Conservation (phyloP, 495 filamentous ascomycete genomes). For the Beverwykella pulmonaria region DNA sequence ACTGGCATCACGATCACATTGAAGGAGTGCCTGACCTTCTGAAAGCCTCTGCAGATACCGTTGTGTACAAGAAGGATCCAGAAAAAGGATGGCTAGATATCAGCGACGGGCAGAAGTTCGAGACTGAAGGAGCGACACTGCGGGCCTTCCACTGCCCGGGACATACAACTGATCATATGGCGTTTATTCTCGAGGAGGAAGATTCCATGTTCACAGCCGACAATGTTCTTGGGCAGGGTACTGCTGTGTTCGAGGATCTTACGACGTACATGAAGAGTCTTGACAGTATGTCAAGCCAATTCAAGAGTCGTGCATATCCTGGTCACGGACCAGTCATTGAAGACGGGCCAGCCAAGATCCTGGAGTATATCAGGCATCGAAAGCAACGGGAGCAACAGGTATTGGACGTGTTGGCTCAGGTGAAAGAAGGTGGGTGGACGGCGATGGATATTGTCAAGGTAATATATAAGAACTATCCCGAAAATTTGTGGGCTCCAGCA, state of each 20-base stretch:
- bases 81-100: conserved; percentile 46
- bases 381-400: conserved; percentile 80
- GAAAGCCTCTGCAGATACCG: conserved; percentile 59
- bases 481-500: conserved; percentile 68
- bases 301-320: conserved; percentile 76
- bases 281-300: conserved; percentile 66
- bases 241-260: conserved; percentile 87
- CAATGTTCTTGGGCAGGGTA: conserved; percentile 92
- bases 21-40: conserved; percentile 71
- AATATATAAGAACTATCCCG: conserved; percentile 79
- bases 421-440: conserved; percentile 57
- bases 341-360: conserved; percentile 64
- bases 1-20: conserved; percentile 88
- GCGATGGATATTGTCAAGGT: conserved; percentile 80
- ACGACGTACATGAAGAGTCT: conserved; percentile 71
- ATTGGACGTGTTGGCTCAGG: conserved; percentile 61
- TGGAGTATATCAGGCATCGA: conserved; percentile 82
- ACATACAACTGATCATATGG: conserved; percentile 86
- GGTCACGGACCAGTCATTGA: conserved; percentile 80
- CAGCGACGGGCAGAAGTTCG: conserved; percentile 70
- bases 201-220: conserved; percentile 92
- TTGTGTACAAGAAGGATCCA: conserved; percentile 58
- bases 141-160: conserved; percentile 78
- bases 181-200: conserved; percentile 62
- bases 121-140: conserved; percentile 74